phyloP scores from a whole-genome alignment of 768 basidiomycete genomes.

The Lactarius psammicola region DNA sequence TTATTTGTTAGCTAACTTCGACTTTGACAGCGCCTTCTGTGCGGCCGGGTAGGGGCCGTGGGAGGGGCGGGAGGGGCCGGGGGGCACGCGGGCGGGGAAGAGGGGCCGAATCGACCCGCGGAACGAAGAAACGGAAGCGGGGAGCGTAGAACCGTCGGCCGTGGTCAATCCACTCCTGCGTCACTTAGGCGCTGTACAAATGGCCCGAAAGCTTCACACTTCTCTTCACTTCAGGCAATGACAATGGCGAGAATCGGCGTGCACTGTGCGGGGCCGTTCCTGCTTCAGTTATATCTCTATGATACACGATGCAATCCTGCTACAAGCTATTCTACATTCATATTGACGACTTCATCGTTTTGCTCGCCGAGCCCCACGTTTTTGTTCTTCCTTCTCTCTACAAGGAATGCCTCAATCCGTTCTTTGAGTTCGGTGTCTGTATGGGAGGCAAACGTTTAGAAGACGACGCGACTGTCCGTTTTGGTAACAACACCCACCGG shows the following conservation, averaged over 20 bases:
- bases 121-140: constrained; percentile 23
- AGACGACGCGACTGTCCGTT: neutral
- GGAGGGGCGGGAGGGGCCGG: constrained; percentile 15
- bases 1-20: neutral
- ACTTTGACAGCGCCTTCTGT: constrained; percentile 19
- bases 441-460: neutral
- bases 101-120: constrained; percentile 18
- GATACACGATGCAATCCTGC: neutral
- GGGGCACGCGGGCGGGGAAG: constrained; percentile 22
- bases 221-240: neutral
- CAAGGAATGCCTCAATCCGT: constrained; percentile 69
- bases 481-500: constrained; percentile 50
- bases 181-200: neutral
- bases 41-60: constrained; percentile 22
- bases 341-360: constrained; percentile 27
- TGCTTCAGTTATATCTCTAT: constrained; percentile 10
- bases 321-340: constrained; percentile 25
- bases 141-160: neutral
- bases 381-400: constrained; percentile 49
- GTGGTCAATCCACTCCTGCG: neutral
- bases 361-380: constrained; percentile 30
- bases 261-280: constrained; percentile 3
- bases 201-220: neutral
- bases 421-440: constrained; percentile 68
- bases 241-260: neutral